Evolutionary conservation across 2,329 filamentous ascomycete species (phyloP).

Genomic region (Thielaviopsis ethacetica): DNA sequence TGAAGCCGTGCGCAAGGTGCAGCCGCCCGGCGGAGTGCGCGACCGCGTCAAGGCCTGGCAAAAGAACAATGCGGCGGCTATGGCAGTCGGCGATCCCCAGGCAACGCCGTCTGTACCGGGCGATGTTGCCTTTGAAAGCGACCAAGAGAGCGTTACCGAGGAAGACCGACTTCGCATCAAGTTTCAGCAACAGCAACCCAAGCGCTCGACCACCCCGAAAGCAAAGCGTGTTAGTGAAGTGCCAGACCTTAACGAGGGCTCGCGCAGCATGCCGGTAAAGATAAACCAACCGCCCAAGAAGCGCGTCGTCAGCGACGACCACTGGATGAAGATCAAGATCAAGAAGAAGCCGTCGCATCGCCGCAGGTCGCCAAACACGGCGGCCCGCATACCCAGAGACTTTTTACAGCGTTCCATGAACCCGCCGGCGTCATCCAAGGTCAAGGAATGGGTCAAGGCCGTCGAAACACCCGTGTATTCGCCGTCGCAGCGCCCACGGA

Average conservation of each 20-base stretch:
- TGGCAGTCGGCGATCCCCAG: slow-evolving; percentile 33
- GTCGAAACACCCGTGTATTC: slow-evolving; percentile 32
- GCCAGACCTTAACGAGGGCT: slow-evolving; percentile 6
- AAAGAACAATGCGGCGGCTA: slow-evolving; percentile 53
- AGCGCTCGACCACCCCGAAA: slow-evolving; percentile 18
- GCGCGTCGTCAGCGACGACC: slow-evolving; percentile 80
- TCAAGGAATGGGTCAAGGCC: slow-evolving; percentile 43
- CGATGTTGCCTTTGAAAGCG: slow-evolving; percentile 42
- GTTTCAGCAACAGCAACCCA: slow-evolving; percentile 28
- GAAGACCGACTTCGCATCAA: slow-evolving; percentile 43
- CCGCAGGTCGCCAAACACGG: slow-evolving; percentile 15
- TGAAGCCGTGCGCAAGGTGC: slow-evolving; percentile 40
- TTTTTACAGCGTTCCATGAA: slow-evolving; percentile 39
- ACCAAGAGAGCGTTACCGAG: slow-evolving; percentile 45
- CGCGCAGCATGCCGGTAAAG: slow-evolving; percentile 16
- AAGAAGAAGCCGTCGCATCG: slow-evolving; percentile 26
- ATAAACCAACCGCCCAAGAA: slow-evolving; percentile 58
- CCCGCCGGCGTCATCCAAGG: slow-evolving; percentile 39
- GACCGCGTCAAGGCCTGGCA: slow-evolving; percentile 79
- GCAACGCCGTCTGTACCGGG: slow-evolving; percentile 40
- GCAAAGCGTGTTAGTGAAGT: slow-evolving; percentile 11
- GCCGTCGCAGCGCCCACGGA: not conserved
- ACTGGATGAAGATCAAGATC: slow-evolving; percentile 56
- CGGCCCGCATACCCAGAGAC: slow-evolving; percentile 34
- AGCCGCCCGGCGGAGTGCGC: slow-evolving; percentile 50